These are phyloP conservation scores for Multifurca ochricompacta DNA, from an alignment of 768 basidiomycete genomes.

Conservation along the genomic window DNA sequence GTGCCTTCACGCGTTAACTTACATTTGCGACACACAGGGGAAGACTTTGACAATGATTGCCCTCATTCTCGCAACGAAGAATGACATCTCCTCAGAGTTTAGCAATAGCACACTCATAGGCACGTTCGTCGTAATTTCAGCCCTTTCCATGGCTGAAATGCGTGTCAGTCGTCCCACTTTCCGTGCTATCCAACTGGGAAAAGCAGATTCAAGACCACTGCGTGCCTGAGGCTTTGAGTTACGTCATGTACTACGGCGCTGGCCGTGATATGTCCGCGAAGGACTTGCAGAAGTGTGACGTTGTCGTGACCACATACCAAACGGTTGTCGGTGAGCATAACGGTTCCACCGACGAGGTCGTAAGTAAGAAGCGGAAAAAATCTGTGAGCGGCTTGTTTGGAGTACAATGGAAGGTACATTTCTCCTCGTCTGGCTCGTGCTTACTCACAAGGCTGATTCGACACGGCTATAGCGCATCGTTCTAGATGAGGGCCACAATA, in stretches of 20 bases:
- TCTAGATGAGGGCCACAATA: conserved; percentile 82
- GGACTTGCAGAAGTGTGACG: conserved; percentile 59
- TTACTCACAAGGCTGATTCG: background rate
- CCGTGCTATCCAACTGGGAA: conserved; percentile 84
- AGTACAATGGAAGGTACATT: conserved; percentile 74
- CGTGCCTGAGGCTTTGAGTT: conserved; percentile 40
- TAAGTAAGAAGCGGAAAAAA: conserved; percentile 58
- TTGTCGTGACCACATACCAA: conserved; percentile 83
- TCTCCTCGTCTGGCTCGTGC: background rate
- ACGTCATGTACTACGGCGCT: conserved; percentile 64
- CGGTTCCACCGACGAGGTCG: conserved; percentile 24
- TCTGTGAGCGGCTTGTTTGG: conserved; percentile 50
- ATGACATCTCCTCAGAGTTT: conserved; percentile 47
- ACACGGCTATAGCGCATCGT: conserved; percentile 50
- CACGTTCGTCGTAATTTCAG: conserved; percentile 27
- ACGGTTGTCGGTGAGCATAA: conserved; percentile 53
- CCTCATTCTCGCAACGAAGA: conserved; percentile 69
- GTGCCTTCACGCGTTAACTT: background rate
- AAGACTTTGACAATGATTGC: conserved; percentile 89
- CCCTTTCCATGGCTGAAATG: background rate
- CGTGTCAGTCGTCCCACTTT: conserved; percentile 67
- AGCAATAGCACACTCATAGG: conserved; percentile 76
- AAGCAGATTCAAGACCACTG: conserved; percentile 76
- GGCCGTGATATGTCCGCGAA: conserved; percentile 51
- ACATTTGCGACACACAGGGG: conserved; percentile 40